Percentiles rank a stretch among this genome's conserved stretches.
phyloP scores from a whole-genome alignment of 352 stramenopile genomes.

The Thalassiosira oceanica region DNA sequence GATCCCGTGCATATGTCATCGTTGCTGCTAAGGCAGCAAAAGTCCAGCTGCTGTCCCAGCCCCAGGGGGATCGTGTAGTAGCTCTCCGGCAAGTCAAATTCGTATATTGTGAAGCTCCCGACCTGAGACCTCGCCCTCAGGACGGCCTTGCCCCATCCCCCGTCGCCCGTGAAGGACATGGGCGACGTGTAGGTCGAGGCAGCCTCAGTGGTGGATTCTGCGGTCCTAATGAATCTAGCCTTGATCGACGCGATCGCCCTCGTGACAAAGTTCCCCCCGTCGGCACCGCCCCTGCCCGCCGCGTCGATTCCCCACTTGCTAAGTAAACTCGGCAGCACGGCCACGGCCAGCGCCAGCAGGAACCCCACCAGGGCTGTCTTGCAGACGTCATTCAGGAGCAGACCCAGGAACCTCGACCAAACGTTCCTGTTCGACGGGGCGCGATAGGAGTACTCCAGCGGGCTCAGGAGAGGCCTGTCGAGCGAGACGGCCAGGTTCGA shows the following conservation, averaged over 20 bases:
- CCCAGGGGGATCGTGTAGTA: conserved; percentile 53
- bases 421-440: conserved; percentile 12
- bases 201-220: no score
- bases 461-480: conserved; percentile 46
- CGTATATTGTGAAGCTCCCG: conserved; percentile 57
- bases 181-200: conserved; percentile 6
- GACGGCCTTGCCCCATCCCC: conserved; percentile 58
- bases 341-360: conserved; percentile 26
- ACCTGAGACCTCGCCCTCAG: conserved; percentile 39
- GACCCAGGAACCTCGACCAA: conserved; percentile 31
- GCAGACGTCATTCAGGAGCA: conserved; percentile 46
- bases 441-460: conserved; percentile 23
- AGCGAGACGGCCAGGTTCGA: conserved; percentile 53
- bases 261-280: not conserved
- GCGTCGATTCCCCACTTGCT: conserved; percentile 6
- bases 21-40: conserved; percentile 60
- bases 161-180: conserved; percentile 57
- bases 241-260: not conserved
- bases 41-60: conserved; percentile 58
- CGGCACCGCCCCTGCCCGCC: not conserved
- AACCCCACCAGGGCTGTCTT: conserved; percentile 50
- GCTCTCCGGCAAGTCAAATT: conserved; percentile 54
- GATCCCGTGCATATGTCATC: conserved; percentile 55
- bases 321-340: no score
- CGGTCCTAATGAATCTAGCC: not conserved